These are phyloP conservation scores for Carex arenaria DNA, from an alignment of 202 grass and related monocot genomes.

Conservation along the genomic window DNA sequence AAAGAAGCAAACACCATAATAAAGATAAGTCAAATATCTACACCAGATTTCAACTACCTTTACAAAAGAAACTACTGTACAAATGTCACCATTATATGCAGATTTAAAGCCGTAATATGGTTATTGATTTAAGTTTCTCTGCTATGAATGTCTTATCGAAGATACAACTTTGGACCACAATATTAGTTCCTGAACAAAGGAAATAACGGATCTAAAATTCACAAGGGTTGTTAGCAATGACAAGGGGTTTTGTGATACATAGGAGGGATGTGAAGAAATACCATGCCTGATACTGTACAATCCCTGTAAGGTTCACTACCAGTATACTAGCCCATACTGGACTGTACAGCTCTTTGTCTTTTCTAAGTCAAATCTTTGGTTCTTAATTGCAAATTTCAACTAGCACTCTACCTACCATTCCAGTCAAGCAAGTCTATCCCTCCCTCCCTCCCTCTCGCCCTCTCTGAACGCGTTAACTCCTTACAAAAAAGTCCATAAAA, in stretches of 20 bases:
- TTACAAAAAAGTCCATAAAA: neutral
- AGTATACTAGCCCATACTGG: neutral
- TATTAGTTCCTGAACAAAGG: neutral
- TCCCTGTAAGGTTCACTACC: neutral
- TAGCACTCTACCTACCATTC: neutral
- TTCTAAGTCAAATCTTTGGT: neutral
- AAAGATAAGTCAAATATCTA: neutral
- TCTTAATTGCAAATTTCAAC: neutral
- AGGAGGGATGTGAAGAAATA: neutral
- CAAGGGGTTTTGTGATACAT: neutral
- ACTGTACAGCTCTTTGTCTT: neutral
- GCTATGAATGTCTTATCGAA: neutral
- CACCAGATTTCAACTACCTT: neutral
- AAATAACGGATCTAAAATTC: neutral
- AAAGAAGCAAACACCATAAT: slow-evolving; percentile 20
- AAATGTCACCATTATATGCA: neutral
- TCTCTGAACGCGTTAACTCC: neutral
- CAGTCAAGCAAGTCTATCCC: neutral
- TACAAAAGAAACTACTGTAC: neutral
- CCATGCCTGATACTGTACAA: neutral
- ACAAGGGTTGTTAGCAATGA: neutral
- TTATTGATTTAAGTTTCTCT: neutral
- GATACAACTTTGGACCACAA: neutral
- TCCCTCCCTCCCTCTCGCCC: neutral
- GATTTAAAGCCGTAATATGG: neutral